Evolutionary conservation across 768 basidiomycete genomes (phyloP), one percentile per base, ranked within the genome.

Genomic region (Artomyces pyxidatus): DNA sequence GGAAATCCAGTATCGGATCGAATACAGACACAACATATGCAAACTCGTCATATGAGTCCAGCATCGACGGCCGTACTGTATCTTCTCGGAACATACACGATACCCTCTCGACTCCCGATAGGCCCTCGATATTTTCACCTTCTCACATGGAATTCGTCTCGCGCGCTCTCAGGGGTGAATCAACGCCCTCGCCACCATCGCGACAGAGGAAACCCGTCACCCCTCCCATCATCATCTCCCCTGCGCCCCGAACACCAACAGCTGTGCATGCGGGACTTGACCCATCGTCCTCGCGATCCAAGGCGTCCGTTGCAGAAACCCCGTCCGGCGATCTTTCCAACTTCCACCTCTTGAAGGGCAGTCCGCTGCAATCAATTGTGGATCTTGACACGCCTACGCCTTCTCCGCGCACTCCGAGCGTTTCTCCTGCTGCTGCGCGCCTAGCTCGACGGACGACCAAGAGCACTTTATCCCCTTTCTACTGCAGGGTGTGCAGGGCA

Each of bases 241-340:
- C 39, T 11, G 17, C n/a, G 29, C 45, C 11, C 4, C 14, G 27
- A 9, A 25, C 42, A 6, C 28, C 29, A 17, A 16, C 9, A 35
- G 23, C 45, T 19, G 29, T 4, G 17, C 11, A 3, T 25, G 39
- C 39, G n/a, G 16, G 29, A 32, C 45, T 17, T 6, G 16, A 19
- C 17, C 44, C 53, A 3, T 48, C 54, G 19, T 48, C 53, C 17
- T 22, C 19, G 12, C 49, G 49, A 29, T 54, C 55, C 27, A 55
- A 53, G 23, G 32, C 17, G 28, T 51, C 53, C 25, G 27, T 49
- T n/a, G 55, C 55, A n/a, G 55, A 57, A 50, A 57, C 55, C 25
- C 55, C 55, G 19, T 57, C 55, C 21, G 55, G 55, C 25, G 55
- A 57, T 14, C 55, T 57, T 14, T 45, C 55, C 32, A 51, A 57